A percentile compares a stretch with the other conserved stretches of the same genome.
Conservation (phyloP, 768 basidiomycete genomes). For the Boletellus ananiceps region DNA sequence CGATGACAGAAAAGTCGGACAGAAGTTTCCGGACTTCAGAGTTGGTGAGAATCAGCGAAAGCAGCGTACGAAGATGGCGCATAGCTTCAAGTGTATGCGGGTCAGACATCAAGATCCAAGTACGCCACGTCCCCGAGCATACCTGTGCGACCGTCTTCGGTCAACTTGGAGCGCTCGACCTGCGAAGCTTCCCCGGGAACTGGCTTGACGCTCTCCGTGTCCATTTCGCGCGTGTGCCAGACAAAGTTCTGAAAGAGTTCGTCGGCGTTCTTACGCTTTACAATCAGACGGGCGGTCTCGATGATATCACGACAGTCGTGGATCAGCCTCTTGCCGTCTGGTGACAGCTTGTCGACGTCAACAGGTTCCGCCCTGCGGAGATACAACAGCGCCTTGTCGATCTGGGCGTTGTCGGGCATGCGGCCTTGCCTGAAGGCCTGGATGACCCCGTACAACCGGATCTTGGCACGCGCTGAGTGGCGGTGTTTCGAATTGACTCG, state of each 20-base stretch:
- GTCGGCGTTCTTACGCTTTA: slow-evolving; percentile 82
- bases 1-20: slow-evolving; percentile 70
- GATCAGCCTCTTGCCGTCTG: slow-evolving; percentile 72
- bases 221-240: slow-evolving; percentile 66
- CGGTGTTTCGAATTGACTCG: not conserved
- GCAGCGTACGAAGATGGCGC: slow-evolving; percentile 81
- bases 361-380: slow-evolving; percentile 58
- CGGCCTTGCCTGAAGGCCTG: slow-evolving; percentile 77
- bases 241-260: slow-evolving; percentile 91
- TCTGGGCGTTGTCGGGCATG: slow-evolving; percentile 76
- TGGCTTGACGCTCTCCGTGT: slow-evolving; percentile 35
- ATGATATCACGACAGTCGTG: slow-evolving; percentile 78
- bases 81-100: slow-evolving; percentile 49
- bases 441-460: slow-evolving; percentile 77
- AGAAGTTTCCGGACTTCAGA: slow-evolving; percentile 88
- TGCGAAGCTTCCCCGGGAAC: slow-evolving; percentile 39
- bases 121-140: slow-evolving; percentile 5
- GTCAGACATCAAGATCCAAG: slow-evolving; percentile 3
- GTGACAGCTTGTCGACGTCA: slow-evolving; percentile 60
- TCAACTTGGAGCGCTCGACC: slow-evolving; percentile 50
- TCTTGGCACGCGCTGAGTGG: slow-evolving; percentile 21
- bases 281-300: slow-evolving; percentile 63
- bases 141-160: slow-evolving; percentile 64
- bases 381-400: slow-evolving; percentile 68
- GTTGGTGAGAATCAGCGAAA: slow-evolving; percentile 86